Base-by-base conservation (phyloP, 1,284 basidiomycete genomes). In the Gomphus bonarii region DNA sequence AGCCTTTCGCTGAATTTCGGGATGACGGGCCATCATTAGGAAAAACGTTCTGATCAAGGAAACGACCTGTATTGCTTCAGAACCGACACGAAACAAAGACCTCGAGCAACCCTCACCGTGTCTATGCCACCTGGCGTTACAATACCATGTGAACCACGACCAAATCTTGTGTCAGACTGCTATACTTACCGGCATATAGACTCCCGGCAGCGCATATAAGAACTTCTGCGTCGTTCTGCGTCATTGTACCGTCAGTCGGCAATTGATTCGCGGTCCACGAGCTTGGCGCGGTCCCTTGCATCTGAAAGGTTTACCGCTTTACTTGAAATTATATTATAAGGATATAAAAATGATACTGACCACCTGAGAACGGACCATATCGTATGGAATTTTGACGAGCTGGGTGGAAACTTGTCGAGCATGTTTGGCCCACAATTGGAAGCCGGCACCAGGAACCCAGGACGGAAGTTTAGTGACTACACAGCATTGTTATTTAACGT, bases 401-500 rank as follows among this genome's bases (percentile, higher is more conserved):
- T 40, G 12, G 38, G 12, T 16, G 14, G 12, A 16, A 12, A 12
- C 12, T 36, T 11, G 16, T 49, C 66, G 61, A 12, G 75, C 70
- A 61, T 73, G 67, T 18, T 70, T 63, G 12, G 80, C 79, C 16
- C 74, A 71, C 12, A 73, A 70, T 61, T 81, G 81, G 68, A 82
- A 81, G n/a, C 71, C 71, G 1, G 75, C 71, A 48, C 79, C 78
- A 16, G 81, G 81, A 40, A 76, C 72, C 80, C 80, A 83, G 14
- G 70, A 69, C 8, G 81, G 81, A 40, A 80, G 68, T 60, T 77
- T 68, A 61, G 73, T 77, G 40, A 72, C 70, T 69, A 53, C 8
- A 43, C 14, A 40, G 31, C 31, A 33, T 33, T 5, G 3, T 16
- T 40, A 40, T 16, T 12, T 12, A 3, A 16, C 6, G 16, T 16